Evolutionary conservation across 768 basidiomycete species (phyloP).

Genomic region (Tubosaeta sp.): DNA sequence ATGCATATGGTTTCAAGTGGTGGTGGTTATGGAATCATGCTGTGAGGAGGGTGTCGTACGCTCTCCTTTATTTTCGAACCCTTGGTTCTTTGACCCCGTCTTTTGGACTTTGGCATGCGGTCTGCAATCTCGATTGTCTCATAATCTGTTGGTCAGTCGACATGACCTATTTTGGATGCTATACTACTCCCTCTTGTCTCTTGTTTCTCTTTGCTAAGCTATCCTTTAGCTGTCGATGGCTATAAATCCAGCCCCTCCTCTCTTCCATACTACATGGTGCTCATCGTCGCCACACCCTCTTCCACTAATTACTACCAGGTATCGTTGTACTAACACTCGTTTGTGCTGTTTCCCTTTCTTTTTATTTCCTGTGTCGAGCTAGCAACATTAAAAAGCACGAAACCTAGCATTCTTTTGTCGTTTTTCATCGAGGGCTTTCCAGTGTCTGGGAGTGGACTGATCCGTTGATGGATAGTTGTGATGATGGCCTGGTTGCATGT

Average conservation of each 20-base stretch:
- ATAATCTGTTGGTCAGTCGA: slow-evolving; percentile 11
- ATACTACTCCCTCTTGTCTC: slow-evolving; percentile 1
- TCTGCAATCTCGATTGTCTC: slow-evolving; percentile 9
- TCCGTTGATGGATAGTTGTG: neutral
- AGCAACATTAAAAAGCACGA: slow-evolving; percentile 13
- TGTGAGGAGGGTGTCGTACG: slow-evolving; percentile 21
- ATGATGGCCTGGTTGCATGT: neutral
- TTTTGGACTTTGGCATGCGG: slow-evolving; percentile 14
- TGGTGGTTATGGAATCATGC: slow-evolving; percentile 38
- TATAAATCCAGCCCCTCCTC: slow-evolving; percentile 2
- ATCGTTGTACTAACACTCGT: slow-evolving; percentile 25
- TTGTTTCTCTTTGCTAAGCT: slow-evolving; percentile 6
- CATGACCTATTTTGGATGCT: slow-evolving; percentile 14
- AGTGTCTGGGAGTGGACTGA: neutral
- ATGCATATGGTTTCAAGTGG: slow-evolving; percentile 38
- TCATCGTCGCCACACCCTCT: neutral
- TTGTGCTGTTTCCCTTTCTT: slow-evolving; percentile 12
- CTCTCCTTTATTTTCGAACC: slow-evolving; percentile 4
- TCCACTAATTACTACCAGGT: slow-evolving; percentile 14
- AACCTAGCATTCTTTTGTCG: neutral
- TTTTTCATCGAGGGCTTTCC: no score
- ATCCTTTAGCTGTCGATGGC: slow-evolving; percentile 14
- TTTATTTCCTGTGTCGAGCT: slow-evolving; percentile 7
- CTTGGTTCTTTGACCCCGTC: slow-evolving; percentile 9
- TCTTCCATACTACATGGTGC: neutral